phyloP scores from a whole-genome alignment of 805 yeast genomes.

The Candida easanensis region DNA sequence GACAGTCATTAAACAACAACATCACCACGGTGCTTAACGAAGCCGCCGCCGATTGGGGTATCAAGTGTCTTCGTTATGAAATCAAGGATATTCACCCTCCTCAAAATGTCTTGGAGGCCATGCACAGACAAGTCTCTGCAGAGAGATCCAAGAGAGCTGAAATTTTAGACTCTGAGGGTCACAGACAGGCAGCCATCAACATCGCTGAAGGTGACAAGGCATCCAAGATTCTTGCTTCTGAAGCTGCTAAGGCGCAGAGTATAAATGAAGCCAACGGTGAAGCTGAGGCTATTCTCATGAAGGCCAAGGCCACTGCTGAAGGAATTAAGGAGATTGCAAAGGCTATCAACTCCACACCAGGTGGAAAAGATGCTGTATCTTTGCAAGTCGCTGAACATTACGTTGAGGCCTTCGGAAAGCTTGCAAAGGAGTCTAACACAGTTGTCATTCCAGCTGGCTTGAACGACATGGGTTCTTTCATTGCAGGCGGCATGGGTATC shows the following conservation, averaged over 20 bases:
- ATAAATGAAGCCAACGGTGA: constrained; percentile 74
- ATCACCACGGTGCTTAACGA: constrained; percentile 79
- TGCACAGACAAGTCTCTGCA: constrained; percentile 88
- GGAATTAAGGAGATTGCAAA: constrained; percentile 62
- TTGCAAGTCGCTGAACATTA: constrained; percentile 82
- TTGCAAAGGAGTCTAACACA: constrained; percentile 80
- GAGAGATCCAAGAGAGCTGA: constrained; percentile 87
- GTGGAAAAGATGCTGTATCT: constrained; percentile 73
- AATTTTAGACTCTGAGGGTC: constrained; percentile 83
- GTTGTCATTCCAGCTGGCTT: constrained; percentile 74
- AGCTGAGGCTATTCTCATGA: constrained; percentile 62
- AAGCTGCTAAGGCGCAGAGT: constrained; percentile 59
- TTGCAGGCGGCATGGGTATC: constrained; percentile 75
- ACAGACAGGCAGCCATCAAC: constrained; percentile 73
- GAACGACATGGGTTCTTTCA: constrained; percentile 69
- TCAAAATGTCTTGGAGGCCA: constrained; percentile 77
- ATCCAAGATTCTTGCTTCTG: constrained; percentile 70
- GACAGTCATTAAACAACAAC: constrained; percentile 68
- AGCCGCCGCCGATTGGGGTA: constrained; percentile 86
- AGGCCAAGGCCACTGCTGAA: constrained; percentile 70
- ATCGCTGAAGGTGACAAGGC: constrained; percentile 81
- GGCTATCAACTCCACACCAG: constrained; percentile 65
- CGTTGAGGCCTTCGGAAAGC: constrained; percentile 74
- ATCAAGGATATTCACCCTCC: constrained; percentile 90
- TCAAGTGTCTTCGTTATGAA: constrained; percentile 78